These are phyloP conservation scores for Cyathus striatus DNA, from an alignment of 768 basidiomycete genomes.

Conservation along the genomic window DNA sequence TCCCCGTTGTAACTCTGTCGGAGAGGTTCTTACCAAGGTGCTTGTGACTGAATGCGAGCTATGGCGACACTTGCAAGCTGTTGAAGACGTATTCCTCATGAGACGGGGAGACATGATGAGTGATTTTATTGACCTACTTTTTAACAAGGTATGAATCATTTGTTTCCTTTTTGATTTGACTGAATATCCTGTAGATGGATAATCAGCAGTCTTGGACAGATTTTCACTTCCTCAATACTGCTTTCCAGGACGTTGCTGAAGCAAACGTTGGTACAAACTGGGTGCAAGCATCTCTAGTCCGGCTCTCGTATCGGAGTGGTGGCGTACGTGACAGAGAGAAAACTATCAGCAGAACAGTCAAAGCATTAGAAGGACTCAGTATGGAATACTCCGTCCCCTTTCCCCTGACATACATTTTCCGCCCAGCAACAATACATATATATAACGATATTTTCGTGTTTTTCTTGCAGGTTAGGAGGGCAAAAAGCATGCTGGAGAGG, in stretches of 20 bases:
- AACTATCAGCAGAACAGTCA: slow-evolving; percentile 49
- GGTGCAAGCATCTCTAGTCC: slow-evolving; percentile 67
- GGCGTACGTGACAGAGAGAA: slow-evolving; percentile 42
- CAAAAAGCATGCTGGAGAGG: slow-evolving; percentile 65
- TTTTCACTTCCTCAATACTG: slow-evolving; percentile 79
- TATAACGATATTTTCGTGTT: slow-evolving; percentile 71
- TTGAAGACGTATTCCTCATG: slow-evolving; percentile 75
- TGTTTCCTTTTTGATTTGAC: background rate
- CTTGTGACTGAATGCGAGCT: slow-evolving; percentile 64
- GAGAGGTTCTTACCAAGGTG: slow-evolving; percentile 48
- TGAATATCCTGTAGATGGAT: slow-evolving; percentile 54
- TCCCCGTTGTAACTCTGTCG: slow-evolving; percentile 50
- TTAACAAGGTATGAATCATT: slow-evolving; percentile 51
- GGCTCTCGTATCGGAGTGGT: slow-evolving; percentile 57
- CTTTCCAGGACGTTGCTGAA: slow-evolving; percentile 64
- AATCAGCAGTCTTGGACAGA: slow-evolving; percentile 68
- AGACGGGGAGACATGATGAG: slow-evolving; percentile 72
- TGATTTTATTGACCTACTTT: slow-evolving; percentile 68
- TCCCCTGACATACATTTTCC: slow-evolving; percentile 76
- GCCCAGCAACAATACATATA: slow-evolving; percentile 43
- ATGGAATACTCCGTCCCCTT: slow-evolving; percentile 83
- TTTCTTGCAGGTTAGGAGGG: slow-evolving; percentile 67
- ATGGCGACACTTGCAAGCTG: slow-evolving; percentile 53
- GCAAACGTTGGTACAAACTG: slow-evolving; percentile 42
- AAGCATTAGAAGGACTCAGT: slow-evolving; percentile 58